Evolutionary conservation across 1,139 yeast species (phyloP), one percentile per base, ranked within the genome.

Genomic region (Saccharomyces hybrid): DNA sequence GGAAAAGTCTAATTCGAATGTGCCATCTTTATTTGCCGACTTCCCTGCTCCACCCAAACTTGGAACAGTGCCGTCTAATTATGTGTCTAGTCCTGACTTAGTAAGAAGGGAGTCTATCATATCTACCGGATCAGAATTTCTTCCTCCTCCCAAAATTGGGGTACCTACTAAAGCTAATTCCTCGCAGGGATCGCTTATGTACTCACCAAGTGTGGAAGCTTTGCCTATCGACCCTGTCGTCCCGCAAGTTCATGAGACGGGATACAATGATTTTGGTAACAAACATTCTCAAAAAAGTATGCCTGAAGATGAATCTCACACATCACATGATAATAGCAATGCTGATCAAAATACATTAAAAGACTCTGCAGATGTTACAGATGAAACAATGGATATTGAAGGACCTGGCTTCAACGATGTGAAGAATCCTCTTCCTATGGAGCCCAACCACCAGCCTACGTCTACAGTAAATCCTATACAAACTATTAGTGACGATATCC

Each of bases 21-120:
- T 28, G 3, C 42, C 42, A 26, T 29, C 14, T 28, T 41, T 46
- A 4, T 26, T 32, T 27, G 8, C 56, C 5, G 54, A 53, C 16
- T 26, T 48, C n/a, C 54, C 53, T 3, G 54, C 51, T 8, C 53
- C 62, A 8, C 51, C 54, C 11, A 32, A 46, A 16, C 19, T 52
- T 19, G 38, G 52, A 27, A 50, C 48, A 28, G 14, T 46, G 5
- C 47, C 58, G 2, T 49, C 48, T 11, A 53, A 54, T 34, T 54
- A 57, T 29, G 46, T 42, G 32, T 55, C 63, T 1, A 55, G 56
- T 4, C 58, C 63, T 9, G 58, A 57, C 23, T 49, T 56, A 25
- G 31, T 52, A 42, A 57, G 48, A 25, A 46, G 28, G 19, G 31
- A 46, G 31, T 46, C 48, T 2, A 27, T 46, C n/a, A 27, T 26